phyloP scores from a whole-genome alignment of 2,329 filamentous ascomycete genomes.

The Colletotrichum noveboracense region DNA sequence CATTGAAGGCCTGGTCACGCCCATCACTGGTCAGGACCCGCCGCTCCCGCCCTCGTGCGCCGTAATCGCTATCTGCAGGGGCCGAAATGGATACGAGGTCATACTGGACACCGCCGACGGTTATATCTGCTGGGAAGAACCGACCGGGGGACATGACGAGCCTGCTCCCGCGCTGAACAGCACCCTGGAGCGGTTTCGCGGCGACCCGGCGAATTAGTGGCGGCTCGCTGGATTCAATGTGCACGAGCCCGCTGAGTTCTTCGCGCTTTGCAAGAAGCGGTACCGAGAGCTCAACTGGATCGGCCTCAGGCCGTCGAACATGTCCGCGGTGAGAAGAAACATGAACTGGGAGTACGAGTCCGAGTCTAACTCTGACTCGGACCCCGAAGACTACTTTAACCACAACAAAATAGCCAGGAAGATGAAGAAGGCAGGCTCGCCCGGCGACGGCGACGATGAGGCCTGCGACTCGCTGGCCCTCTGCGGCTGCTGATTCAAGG shows the following conservation, averaged over 20 bases:
- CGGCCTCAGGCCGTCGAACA: neutral
- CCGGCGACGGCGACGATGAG: conserved; percentile 12
- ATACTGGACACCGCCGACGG: conserved; percentile 22
- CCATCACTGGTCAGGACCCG: neutral
- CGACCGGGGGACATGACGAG: neutral
- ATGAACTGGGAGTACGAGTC: conserved; percentile 6
- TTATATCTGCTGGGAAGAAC: conserved; percentile 16
- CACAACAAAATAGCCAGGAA: conserved; percentile 6
- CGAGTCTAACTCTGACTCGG: neutral
- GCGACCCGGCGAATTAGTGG: neutral
- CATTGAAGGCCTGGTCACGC: neutral
- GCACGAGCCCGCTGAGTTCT: conserved; percentile 17
- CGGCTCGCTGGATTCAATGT: conserved; percentile 1
- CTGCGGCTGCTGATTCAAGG: conserved; percentile 41
- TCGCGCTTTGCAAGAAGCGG: conserved; percentile 11
- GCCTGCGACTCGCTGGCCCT: neutral
- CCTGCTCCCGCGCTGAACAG: neutral
- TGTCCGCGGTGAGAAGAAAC: neutral
- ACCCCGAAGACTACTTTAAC: neutral
- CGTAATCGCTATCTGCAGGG: conserved; percentile 4
- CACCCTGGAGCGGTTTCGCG: neutral
- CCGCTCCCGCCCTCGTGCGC: conserved; percentile 9
- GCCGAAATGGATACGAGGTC: conserved; percentile 6
- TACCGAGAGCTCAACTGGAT: conserved; percentile 18
- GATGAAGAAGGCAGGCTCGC: conserved; percentile 19